Evolutionary conservation across 2,329 filamentous ascomycete species (phyloP).

Genomic region (Botrytis fabae): DNA sequence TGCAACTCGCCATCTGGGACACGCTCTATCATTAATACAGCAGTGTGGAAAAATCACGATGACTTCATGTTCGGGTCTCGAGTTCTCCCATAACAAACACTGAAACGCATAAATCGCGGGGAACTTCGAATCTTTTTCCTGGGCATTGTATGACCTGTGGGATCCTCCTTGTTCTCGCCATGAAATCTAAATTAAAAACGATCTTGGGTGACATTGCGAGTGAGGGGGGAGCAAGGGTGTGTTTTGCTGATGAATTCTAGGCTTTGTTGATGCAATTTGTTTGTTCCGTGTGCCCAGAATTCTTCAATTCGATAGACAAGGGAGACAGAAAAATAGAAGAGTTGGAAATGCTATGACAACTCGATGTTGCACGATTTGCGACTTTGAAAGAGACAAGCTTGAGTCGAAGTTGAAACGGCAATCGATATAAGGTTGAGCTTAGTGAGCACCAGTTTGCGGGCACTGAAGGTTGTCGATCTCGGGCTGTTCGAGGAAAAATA

Average conservation of each 20-base stretch:
- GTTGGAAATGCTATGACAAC: not conserved
- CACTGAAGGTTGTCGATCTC: not conserved
- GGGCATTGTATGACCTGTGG: not conserved
- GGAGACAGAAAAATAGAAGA: too few species aligned
- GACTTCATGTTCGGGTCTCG: not conserved
- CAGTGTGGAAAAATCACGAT: not conserved
- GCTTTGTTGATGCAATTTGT: not conserved
- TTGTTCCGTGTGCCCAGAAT: not conserved
- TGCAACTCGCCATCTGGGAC: constrained; percentile 3
- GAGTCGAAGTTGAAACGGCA: not conserved
- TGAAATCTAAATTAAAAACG: not conserved
- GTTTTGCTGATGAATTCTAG: not conserved
- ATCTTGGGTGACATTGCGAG: not conserved
- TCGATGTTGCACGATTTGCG: not conserved
- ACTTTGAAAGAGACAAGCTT: not conserved
- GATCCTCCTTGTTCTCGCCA: constrained; percentile 12
- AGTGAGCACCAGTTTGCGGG: not conserved
- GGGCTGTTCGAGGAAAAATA: not conserved
- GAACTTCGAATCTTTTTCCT: not conserved
- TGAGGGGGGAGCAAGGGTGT: not conserved
- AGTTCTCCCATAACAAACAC: not conserved
- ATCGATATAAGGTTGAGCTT: not conserved
- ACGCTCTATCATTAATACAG: not conserved
- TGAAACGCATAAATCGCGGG: not conserved
- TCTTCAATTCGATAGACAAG: too few species aligned